These are phyloP conservation scores for Daldinia eschscholtzii DNA, from an alignment of 2,329 filamentous ascomycete species.

Conservation along the genomic window DNA sequence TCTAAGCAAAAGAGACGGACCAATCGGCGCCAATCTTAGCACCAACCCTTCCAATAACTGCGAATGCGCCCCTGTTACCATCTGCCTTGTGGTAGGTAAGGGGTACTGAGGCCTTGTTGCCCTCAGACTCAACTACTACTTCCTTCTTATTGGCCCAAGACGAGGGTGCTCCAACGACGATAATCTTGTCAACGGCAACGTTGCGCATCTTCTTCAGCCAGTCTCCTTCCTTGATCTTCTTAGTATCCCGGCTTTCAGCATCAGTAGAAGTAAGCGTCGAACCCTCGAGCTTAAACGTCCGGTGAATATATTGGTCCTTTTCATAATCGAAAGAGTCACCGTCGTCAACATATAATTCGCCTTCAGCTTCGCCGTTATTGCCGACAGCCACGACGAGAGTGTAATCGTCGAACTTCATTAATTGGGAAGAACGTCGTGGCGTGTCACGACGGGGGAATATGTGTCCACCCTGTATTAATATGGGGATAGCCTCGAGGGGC, in stretches of 20 bases:
- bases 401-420: conserved; percentile 96
- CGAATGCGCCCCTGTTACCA: conserved; percentile 64
- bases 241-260: conserved; percentile 66
- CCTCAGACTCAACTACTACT: conserved; percentile 68
- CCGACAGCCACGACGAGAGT: conserved; percentile 84
- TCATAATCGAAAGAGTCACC: conserved; percentile 93
- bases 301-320: conserved; percentile 88
- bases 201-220: conserved; percentile 84
- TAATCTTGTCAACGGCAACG: conserved; percentile 85
- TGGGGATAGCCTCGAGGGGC: conserved; percentile 85
- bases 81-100: conserved; percentile 69
- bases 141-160: conserved; percentile 75
- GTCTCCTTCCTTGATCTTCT: conserved; percentile 73
- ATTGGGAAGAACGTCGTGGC: conserved; percentile 83
- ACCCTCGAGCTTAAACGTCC: conserved; percentile 76
- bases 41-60: conserved; percentile 65
- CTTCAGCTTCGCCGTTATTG: conserved; percentile 76
- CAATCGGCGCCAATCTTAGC: conserved; percentile 67
- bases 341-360: conserved; percentile 91
- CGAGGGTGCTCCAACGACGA: conserved; percentile 83
- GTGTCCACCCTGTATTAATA: conserved; percentile 93
- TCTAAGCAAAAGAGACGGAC: conserved; percentile 57
- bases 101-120: conserved; percentile 67
- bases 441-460: conserved; percentile 91
- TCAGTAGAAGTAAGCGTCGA: conserved; percentile 77